Evolutionary conservation across 2,329 filamentous ascomycete species (phyloP).

Genomic region (Hypomyces rosellus): DNA sequence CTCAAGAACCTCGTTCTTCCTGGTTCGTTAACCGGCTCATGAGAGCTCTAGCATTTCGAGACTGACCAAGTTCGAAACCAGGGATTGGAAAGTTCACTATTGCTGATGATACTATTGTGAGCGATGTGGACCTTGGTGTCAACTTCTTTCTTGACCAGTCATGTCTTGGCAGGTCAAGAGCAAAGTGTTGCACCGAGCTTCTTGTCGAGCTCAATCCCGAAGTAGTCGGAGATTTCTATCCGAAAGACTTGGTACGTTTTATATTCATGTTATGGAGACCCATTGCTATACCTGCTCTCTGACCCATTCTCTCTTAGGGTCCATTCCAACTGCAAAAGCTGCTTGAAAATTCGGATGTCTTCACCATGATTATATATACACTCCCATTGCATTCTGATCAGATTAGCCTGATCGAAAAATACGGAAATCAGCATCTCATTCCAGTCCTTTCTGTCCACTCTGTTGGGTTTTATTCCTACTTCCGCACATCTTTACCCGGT

Average conservation of each 20-base stretch:
- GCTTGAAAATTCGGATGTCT: slow-evolving; percentile 35
- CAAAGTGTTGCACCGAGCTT: slow-evolving; percentile 68
- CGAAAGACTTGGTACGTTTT: slow-evolving; percentile 33
- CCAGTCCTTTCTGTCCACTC: slow-evolving; percentile 80
- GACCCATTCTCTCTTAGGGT: slow-evolving; percentile 16
- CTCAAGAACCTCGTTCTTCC: slow-evolving; percentile 97
- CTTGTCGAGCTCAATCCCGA: slow-evolving; percentile 89
- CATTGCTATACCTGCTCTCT: neutral
- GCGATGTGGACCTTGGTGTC: slow-evolving; percentile 77
- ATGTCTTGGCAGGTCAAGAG: slow-evolving; percentile 69
- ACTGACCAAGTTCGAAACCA: slow-evolving; percentile 20
- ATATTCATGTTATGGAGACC: neutral
- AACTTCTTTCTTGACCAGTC: slow-evolving; percentile 93
- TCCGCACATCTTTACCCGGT: slow-evolving; percentile 70
- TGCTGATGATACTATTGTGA: slow-evolving; percentile 71
- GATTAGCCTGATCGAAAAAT: slow-evolving; percentile 39
- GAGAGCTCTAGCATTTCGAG: neutral
- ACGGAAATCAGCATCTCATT: slow-evolving; percentile 51
- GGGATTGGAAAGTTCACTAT: slow-evolving; percentile 90
- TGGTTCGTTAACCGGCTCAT: slow-evolving; percentile 38
- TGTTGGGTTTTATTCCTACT: slow-evolving; percentile 86
- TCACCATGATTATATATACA: slow-evolving; percentile 51
- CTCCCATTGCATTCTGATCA: slow-evolving; percentile 41
- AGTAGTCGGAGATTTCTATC: slow-evolving; percentile 68
- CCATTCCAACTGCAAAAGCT: slow-evolving; percentile 33